Conservation (phyloP, 305 asterid species). For the Solanum hybrid region DNA sequence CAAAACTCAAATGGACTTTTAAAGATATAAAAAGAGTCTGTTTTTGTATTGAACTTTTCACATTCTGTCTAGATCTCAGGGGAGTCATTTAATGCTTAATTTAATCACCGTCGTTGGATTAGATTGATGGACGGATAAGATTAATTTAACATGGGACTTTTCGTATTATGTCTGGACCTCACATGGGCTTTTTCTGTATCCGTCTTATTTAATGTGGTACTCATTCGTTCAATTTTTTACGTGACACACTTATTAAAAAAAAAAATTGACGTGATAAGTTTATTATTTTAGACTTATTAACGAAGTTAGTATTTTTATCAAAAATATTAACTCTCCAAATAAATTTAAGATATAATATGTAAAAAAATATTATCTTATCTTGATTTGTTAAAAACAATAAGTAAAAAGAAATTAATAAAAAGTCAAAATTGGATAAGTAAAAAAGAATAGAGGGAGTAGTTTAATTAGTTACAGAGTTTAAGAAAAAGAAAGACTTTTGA, state of each 20-base stretch:
- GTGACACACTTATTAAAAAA: too few species aligned
- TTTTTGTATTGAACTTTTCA: not conserved
- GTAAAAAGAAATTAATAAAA: too few species aligned
- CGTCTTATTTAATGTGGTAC: not conserved
- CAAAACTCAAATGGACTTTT: not conserved
- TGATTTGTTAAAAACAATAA: not conserved
- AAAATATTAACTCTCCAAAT: too few species aligned
- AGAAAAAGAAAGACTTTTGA: too few species aligned
- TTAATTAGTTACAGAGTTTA: too few species aligned
- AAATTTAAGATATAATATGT: too few species aligned
- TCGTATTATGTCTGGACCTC: not conserved
- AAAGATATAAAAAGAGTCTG: not conserved
- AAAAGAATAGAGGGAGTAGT: not conserved
- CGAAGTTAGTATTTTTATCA: too few species aligned
- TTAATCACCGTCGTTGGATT: not conserved
- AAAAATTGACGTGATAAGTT: too few species aligned
- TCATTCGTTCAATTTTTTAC: rapidly evolving
- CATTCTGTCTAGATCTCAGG: not conserved
- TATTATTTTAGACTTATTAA: too few species aligned
- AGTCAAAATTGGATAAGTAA: too few species aligned
- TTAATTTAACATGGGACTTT: not conserved
- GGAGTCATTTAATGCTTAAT: not conserved
- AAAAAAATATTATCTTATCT: too few species aligned
- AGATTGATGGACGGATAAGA: not conserved
- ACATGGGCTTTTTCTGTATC: not conserved